Percentiles rank a stretch among this genome's conserved stretches.
These are phyloP conservation scores for Trichoderma gamsii DNA, from an alignment of 495 filamentous ascomycete species.

Conservation along the genomic window DNA sequence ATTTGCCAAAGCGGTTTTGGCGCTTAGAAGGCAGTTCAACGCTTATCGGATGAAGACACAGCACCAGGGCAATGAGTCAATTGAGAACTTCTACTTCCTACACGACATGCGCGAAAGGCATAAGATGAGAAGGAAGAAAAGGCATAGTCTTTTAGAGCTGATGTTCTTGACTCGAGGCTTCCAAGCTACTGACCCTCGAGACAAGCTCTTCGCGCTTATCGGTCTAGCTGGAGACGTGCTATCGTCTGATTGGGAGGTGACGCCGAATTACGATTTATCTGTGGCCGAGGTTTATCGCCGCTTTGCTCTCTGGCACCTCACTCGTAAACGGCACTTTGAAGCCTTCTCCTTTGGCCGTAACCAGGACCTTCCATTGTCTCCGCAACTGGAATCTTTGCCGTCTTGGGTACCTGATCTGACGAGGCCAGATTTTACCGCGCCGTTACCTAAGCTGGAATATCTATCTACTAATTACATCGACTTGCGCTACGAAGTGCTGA, in stretches of 20 bases:
- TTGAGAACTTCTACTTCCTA: neutral
- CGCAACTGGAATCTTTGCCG: neutral
- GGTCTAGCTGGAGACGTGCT: neutral
- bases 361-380: neutral
- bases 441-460: neutral
- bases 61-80: neutral
- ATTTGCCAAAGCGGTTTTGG: neutral
- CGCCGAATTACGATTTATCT: neutral
- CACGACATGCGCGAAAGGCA: neutral
- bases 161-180: neutral
- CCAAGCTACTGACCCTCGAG: neutral
- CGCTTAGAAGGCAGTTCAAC: neutral
- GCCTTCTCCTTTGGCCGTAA: neutral
- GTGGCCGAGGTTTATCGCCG: neutral
- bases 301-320: neutral
- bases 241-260: neutral
- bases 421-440: neutral
- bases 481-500: neutral
- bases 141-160: neutral
- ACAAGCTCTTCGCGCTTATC: neutral
- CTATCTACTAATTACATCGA: neutral
- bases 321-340: neutral
- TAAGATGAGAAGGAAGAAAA: neutral
- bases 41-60: neutral
- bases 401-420: neutral